Base-by-base conservation (phyloP, 108 stramenopile species). In the Skeletonema potamos region DNA sequence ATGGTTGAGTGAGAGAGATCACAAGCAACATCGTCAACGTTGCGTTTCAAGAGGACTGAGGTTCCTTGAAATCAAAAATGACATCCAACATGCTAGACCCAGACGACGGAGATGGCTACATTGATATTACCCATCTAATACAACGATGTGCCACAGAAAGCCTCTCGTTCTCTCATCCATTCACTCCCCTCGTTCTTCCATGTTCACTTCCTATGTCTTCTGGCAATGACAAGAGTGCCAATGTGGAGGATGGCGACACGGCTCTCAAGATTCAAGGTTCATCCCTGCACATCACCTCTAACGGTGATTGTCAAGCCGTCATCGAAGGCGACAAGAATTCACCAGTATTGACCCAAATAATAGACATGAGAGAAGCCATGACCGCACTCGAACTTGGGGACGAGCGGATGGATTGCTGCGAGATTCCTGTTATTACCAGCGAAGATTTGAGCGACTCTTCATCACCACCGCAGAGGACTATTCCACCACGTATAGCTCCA, bases 301-400 rank as follows among this genome's bases (percentile, higher is more conserved):
- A 8, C 15, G 32, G 36, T 62, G 28, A 59, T 33, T 24, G 27
- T 18, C 59, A 72, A 1, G 37, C n/a, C 51, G 9, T 36, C 22
- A 18, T 22, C 33, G 46, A 33, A 28, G n/a, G n/a, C 12, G 28
- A 4, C 74, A 11, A 46, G 11, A 34, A 34, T 12, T 33, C 54
- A 56, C 46, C 51, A 6, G 3, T 6, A 20, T 15, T 58, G 24
- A 15, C 65, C n/a, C 56, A 79, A 18, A 92, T 97, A 66, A 92
- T 97, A 66, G 72, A 67, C 63, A 72, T 97, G 30, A 87, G 85
- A 46, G 96, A 96, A 63, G 89, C 95, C 81, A 97, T 97, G 96
- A 82, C 92, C 1, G 96, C 96, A 6, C 73, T 93, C 30, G 95
- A 97, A 73, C 37, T 97, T 6, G 88, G 92, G 76, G 95, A 97